Evolutionary conservation across 495 filamentous ascomycete species (phyloP), one percentile per base, ranked within the genome.

Genomic region (Aspergillus diversus): DNA sequence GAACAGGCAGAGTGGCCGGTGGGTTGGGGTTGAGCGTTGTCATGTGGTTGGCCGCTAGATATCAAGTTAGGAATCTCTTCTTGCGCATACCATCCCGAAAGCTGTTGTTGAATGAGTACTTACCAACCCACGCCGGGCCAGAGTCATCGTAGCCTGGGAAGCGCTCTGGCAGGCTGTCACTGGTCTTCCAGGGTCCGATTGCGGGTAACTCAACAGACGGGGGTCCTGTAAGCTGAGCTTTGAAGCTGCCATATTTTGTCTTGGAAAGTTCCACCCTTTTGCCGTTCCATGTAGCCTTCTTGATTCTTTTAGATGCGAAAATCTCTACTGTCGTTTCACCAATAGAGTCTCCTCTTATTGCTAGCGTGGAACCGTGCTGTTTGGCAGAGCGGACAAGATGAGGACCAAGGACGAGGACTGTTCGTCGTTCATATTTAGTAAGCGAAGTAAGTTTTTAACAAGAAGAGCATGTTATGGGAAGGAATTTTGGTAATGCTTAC

Each of bases 131-230:
- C 4, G 75, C 76, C 0, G 63, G 50, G 17, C 72, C 68, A 35
- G 81, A 82, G 67, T 92, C 90, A 64, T 88, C 81, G 65, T 91
- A 92, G 32, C 63, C 65, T 7, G 75, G 56, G 32, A 79, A 68
- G 12, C 89, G 79, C 70, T 92, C 91, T 0, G 90, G 90, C 3
- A 93, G 82, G 55, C 84, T 83, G 76, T 93, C 85, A 46, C 87
- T 72, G 47, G 81, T 82, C 66, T 84, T 88, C 90, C 90, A 93
- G 0, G 78, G 68, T 17, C 71, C 71, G 9, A 92, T 76, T 13
- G 78, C 55, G 0, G 89, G 88, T 7, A 91, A 48, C 5, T 61
- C 70, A 46, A 89, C 55, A 5, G 76, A 63, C 1, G 73, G 59
- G 0, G 70, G 71, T 64, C 80, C 84, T 16, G 71, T 65, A 8